These are phyloP conservation scores for Flaveria floridana DNA, from an alignment of 140 eudicot genomes.

Conservation along the genomic window DNA sequence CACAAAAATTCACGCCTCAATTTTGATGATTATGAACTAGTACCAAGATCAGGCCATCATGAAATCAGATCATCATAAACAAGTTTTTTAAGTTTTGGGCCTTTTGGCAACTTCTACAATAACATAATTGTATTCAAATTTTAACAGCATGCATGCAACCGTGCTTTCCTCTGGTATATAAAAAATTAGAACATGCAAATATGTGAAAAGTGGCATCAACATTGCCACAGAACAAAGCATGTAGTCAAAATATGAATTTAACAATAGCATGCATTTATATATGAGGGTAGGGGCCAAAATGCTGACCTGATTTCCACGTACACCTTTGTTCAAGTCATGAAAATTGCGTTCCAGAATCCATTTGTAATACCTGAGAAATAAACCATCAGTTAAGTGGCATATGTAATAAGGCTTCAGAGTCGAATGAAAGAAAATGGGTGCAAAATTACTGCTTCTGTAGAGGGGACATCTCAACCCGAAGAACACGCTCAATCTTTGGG, in stretches of 20 bases:
- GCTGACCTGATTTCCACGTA: constrained; percentile 95
- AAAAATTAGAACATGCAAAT: not conserved
- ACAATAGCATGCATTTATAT: not conserved
- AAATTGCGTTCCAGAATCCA: constrained; percentile 99
- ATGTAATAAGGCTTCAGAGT: not conserved
- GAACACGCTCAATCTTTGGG: constrained; percentile 94
- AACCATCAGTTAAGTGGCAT: constrained; percentile 2
- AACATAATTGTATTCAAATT: not conserved
- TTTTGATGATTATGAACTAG: not conserved
- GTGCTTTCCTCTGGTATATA: not conserved
- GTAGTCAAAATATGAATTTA: not conserved
- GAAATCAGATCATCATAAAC: not conserved
- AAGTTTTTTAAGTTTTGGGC: not conserved
- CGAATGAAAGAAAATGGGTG: not conserved
- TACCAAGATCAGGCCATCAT: not conserved
- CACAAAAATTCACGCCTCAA: constrained; percentile 7
- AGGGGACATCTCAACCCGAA: constrained; percentile 99
- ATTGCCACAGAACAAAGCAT: not conserved
- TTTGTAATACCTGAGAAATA: constrained; percentile 72
- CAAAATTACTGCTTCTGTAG: constrained; percentile 84
- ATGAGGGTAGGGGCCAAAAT: not conserved
- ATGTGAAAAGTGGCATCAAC: not conserved
- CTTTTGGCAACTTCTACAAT: not conserved
- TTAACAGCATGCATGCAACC: not conserved
- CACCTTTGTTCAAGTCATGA: constrained; percentile 97